Evolutionary conservation across 108 stramenopile genomes (phyloP), one percentile per base, ranked within the genome.

Genomic region (Conticribra guillardii): DNA sequence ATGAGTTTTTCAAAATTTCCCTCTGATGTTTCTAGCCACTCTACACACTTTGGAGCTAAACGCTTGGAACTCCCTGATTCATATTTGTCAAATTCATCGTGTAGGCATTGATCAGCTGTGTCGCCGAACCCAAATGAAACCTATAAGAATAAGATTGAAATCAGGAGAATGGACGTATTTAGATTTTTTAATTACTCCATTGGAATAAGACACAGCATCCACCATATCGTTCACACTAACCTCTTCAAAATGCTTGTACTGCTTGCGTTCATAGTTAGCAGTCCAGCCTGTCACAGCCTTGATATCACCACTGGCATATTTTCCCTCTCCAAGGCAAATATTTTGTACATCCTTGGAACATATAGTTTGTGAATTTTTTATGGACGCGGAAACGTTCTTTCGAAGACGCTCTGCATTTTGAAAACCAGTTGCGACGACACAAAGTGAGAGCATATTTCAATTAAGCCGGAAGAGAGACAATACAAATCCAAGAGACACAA

Each of bases 1-100:
- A 17, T 22, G 18, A 64, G 22, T 32, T 46, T 55, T 23, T 64
- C 47, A 19, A 63, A 73, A 24, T 58, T 34, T 34, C 21, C 47
- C 41, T 73, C 46, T 15, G 72, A 46, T 53, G 64, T 73, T 48
- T 34, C 30, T 4, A 73, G 64, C 72, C 72, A 73, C 18, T 73
- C 62, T 0, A 51, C 62, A 57, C 72, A 73, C 34, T 73, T 64
- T 7, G 72, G 55, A 51, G 48, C 62, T 51, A 73, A 29, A 49
- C 72, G 24, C n/a, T 53, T 62, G 5, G 62, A 54, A n/a, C 33
- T 47, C 52, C 44, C 63, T 33, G 62, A 46, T 27, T 64, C 27
- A 49, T 64, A 64, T 18, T 56, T 18, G 1, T 27, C 44, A 56
- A 47, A 57, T 50, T 73, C 55, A 37, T 44, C 4, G 29, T 50